A percentile compares a stretch with the other conserved stretches of the same genome.
phyloP scores from a whole-genome alignment of 1,139 yeast species.

The Hyphopichia fennica region DNA sequence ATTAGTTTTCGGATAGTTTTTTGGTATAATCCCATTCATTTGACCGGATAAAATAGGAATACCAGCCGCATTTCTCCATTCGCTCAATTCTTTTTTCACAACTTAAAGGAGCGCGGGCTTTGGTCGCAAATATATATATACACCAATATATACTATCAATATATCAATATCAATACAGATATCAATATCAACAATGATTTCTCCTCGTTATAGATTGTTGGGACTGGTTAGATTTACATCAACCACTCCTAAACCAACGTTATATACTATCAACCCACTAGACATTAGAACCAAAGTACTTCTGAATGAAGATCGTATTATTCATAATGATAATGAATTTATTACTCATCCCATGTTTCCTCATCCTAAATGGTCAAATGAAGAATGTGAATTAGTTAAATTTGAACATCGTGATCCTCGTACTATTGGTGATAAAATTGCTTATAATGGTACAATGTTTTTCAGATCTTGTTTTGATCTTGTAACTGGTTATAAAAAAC shows the following conservation, averaged over 20 bases:
- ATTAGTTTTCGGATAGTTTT: too few species aligned
- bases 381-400: constrained; percentile 47
- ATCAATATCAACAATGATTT: too few species aligned
- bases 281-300: constrained; percentile 32
- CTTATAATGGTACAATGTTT: constrained; percentile 44
- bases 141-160: too few species aligned
- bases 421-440: constrained; percentile 52
- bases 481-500: constrained; percentile 65
- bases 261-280: constrained; percentile 8
- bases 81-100: too few species aligned
- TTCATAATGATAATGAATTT: constrained; percentile 26
- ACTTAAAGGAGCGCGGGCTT: too few species aligned
- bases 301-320: constrained; percentile 21
- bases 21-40: too few species aligned
- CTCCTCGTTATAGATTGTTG: too few species aligned
- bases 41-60: too few species aligned
- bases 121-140: too few species aligned
- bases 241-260: background rate
- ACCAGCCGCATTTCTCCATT: too few species aligned
- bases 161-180: too few species aligned
- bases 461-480: constrained; percentile 57
- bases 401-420: constrained; percentile 56
- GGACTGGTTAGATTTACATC: too few species aligned
- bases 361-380: constrained; percentile 51
- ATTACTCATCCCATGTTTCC: constrained; percentile 52